Conservation (phyloP, 371 early-diverging fungal species). For the Batkoa obscura region DNA sequence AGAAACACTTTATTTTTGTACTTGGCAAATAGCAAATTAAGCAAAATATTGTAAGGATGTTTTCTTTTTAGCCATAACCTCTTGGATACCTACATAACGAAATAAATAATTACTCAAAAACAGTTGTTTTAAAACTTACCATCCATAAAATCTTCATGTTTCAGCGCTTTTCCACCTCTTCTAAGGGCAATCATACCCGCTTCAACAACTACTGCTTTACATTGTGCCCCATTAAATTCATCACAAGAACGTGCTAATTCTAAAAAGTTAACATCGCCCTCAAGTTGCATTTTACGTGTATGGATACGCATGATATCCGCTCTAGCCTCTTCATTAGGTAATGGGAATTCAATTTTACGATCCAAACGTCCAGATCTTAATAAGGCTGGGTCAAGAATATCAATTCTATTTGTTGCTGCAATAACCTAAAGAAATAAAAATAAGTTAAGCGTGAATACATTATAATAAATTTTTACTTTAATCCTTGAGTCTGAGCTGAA, state of each 20-base stretch:
- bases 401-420: constrained; percentile 99
- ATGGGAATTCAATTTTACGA: constrained; percentile 99
- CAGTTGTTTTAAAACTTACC: constrained; percentile 20
- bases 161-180: constrained; percentile 72
- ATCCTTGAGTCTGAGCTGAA: constrained; percentile 93
- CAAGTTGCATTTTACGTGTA: constrained; percentile 97
- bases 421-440: constrained; percentile 47
- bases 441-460: background rate
- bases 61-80: constrained; percentile 99
- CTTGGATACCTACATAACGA: constrained; percentile 64
- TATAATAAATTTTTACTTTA: constrained; percentile 34
- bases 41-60: constrained; percentile 90
- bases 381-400: constrained; percentile 99
- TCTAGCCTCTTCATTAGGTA: constrained; percentile 97
- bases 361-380: constrained; percentile 98
- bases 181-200: constrained; percentile 99
- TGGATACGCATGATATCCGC: constrained; percentile 99
- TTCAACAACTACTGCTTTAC: constrained; percentile 99
- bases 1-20: background rate
- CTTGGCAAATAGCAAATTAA: constrained; percentile 11
- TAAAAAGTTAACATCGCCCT: constrained; percentile 94
- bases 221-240: constrained; percentile 99
- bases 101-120: background rate
- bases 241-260: constrained; percentile 97
- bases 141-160: constrained; percentile 99